These are phyloP conservation scores for Kodamaea neixiangensis DNA, from an alignment of 805 yeast genomes.

Conservation along the genomic window DNA sequence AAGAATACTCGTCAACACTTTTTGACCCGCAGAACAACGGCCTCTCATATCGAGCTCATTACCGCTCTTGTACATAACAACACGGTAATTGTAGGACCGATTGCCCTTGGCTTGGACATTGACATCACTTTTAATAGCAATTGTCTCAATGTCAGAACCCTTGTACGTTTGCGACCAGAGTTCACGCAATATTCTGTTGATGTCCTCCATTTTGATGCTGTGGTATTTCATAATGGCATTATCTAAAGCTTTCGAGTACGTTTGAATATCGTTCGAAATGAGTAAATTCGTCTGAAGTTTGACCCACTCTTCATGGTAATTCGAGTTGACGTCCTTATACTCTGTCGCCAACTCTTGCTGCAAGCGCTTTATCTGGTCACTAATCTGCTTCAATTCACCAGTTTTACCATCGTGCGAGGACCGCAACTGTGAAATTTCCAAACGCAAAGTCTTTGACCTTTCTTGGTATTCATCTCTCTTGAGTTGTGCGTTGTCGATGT, in stretches of 20 bases:
- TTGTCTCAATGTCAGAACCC: constrained; percentile 94
- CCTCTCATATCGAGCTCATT: constrained; percentile 97
- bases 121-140: constrained; percentile 80
- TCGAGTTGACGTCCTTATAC: constrained; percentile 63
- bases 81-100: constrained; percentile 85
- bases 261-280: constrained; percentile 77
- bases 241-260: constrained; percentile 84
- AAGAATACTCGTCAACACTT: constrained; percentile 87
- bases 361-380: constrained; percentile 62
- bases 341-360: constrained; percentile 66
- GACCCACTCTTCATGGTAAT: constrained; percentile 70
- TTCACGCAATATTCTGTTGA: constrained; percentile 84
- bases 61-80: constrained; percentile 91
- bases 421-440: constrained; percentile 53
- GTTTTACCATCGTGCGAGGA: constrained; percentile 69
- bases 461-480: constrained; percentile 63
- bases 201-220: constrained; percentile 86
- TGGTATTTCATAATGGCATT: constrained; percentile 93
- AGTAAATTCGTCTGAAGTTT: constrained; percentile 73
- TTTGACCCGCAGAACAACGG: constrained; percentile 97
- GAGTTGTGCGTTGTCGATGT: constrained; percentile 58
- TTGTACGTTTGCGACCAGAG: constrained; percentile 92
- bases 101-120: constrained; percentile 50
- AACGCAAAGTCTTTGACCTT: constrained; percentile 52
- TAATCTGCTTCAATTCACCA: constrained; percentile 85